A percentile compares a stretch with the other conserved stretches of the same genome.
Evolutionary conservation across 805 yeast genomes (phyloP).

Genomic region (Schwanniomyces sp.): DNA sequence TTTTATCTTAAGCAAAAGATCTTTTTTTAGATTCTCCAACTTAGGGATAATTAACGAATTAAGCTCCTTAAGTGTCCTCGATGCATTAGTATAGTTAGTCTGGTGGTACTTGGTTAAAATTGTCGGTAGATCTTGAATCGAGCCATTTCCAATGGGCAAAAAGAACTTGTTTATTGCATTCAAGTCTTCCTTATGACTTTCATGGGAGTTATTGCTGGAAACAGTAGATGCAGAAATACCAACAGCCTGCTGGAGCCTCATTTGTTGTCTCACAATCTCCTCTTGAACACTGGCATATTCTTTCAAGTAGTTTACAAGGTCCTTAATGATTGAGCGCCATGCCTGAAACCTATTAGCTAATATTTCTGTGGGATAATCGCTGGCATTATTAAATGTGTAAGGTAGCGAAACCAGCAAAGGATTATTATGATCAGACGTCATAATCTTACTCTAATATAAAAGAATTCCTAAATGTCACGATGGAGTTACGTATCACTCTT

Average conservation of each 20-base stretch:
- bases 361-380: constrained; percentile 74
- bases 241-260: constrained; percentile 78
- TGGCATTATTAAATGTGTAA: constrained; percentile 28
- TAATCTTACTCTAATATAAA: background rate
- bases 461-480: background rate
- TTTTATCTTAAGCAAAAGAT: constrained; percentile 77
- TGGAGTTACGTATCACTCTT: background rate
- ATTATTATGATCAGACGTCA: constrained; percentile 19
- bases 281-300: constrained; percentile 86
- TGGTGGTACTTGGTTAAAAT: constrained; percentile 53
- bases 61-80: constrained; percentile 50
- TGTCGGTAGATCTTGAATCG: constrained; percentile 81
- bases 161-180: constrained; percentile 53
- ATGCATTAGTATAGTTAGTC: constrained; percentile 34
- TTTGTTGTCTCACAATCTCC: constrained; percentile 80
- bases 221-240: constrained; percentile 14
- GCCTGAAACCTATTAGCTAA: constrained; percentile 80
- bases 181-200: constrained; percentile 25
- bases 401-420: constrained; percentile 43
- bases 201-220: constrained; percentile 7
- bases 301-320: constrained; percentile 69
- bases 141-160: constrained; percentile 67
- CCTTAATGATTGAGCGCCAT: constrained; percentile 80
- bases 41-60: constrained; percentile 51
- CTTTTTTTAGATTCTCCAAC: constrained; percentile 61